These are phyloP conservation scores for Naegleria lovaniensis DNA, from an alignment of 208 protist species.

Conservation along the genomic window DNA sequence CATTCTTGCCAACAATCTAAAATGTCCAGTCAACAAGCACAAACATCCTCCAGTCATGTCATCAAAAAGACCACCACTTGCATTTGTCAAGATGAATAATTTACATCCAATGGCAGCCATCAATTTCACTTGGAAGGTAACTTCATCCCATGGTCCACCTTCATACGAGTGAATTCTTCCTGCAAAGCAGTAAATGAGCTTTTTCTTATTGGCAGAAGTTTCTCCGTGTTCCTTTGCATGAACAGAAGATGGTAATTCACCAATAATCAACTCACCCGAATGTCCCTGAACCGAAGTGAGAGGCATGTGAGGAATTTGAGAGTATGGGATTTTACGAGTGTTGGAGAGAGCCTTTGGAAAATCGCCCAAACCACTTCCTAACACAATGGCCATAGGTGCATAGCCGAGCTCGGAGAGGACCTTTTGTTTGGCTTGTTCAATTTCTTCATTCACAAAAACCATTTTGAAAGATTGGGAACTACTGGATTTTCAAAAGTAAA, in stretches of 20 bases:
- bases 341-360: background rate
- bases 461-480: too few relatives aligned
- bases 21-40: background rate
- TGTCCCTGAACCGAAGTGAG: background rate
- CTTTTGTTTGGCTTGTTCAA: background rate
- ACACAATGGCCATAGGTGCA: background rate
- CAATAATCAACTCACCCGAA: background rate
- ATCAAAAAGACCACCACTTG: background rate
- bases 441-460: background rate
- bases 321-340: background rate
- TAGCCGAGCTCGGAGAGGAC: background rate
- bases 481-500: too few relatives aligned
- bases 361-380: slow-evolving; percentile 6
- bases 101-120: background rate
- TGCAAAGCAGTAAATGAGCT: background rate
- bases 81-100: slow-evolving; percentile 1
- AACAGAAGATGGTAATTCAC: background rate
- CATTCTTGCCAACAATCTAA: background rate
- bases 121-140: background rate
- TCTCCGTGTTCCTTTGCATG: background rate
- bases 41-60: slow-evolving; percentile 16
- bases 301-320: slow-evolving; percentile 22
- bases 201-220: background rate
- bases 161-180: slow-evolving; percentile 28
- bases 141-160: background rate